Conservation (phyloP, 768 basidiomycete genomes). For the Serendipita sp. region DNA sequence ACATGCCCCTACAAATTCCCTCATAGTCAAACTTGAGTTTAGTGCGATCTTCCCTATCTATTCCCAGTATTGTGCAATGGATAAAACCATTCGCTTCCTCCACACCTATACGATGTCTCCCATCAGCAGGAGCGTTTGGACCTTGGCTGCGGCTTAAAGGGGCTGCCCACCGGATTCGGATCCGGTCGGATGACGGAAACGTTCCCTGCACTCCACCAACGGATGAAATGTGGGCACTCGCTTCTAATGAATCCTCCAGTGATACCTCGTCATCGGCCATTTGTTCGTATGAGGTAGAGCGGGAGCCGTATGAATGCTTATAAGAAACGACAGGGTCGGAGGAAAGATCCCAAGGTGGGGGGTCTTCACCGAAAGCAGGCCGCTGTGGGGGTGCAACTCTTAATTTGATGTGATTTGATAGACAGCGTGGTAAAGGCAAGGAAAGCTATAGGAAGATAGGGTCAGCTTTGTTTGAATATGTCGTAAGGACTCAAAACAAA, state of each 20-base stretch:
- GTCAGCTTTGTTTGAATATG: background rate
- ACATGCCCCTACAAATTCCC: conserved; percentile 57
- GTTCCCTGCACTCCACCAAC: conserved; percentile 65
- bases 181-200: conserved; percentile 53
- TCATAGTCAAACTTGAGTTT: conserved; percentile 53
- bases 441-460: conserved; percentile 34
- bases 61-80: conserved; percentile 42
- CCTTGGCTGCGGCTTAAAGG: conserved; percentile 31
- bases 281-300: conserved; percentile 45
- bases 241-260: background rate
- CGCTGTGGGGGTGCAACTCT: conserved; percentile 52
- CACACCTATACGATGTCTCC: conserved; percentile 53
- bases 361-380: conserved; percentile 45
- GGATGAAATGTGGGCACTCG: conserved; percentile 20
- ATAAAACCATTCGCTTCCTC: conserved; percentile 52
- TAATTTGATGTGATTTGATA: conserved; percentile 59
- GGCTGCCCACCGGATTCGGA: conserved; percentile 65
- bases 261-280: conserved; percentile 60
- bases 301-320: conserved; percentile 30
- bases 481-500: conserved; percentile 16
- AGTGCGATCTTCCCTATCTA: conserved; percentile 31
- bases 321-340: conserved; percentile 64
- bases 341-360: conserved; percentile 53
- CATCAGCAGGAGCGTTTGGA: conserved; percentile 23
- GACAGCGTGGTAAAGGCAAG: conserved; percentile 60